Conservation (phyloP, 768 basidiomycete genomes). For the Russula abietina region DNA sequence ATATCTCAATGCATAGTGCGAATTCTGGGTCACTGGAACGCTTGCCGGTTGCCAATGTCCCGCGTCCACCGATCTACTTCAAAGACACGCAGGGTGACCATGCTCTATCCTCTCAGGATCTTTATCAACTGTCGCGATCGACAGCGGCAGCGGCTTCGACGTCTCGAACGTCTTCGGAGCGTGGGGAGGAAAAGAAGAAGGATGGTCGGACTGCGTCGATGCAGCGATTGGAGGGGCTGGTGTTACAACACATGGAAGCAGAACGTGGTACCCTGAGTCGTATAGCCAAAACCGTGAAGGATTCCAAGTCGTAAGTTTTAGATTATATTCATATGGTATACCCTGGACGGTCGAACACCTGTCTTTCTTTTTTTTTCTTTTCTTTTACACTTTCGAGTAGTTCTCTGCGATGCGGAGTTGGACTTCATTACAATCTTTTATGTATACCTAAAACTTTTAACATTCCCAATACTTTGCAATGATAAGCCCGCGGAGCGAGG, state of each 20-base stretch:
- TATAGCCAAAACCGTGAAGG: conserved; percentile 48
- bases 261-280: conserved; percentile 75
- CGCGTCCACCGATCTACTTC: conserved; percentile 21
- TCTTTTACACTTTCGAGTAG: conserved; percentile 1
- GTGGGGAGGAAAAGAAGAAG: conserved; percentile 25
- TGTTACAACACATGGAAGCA: conserved; percentile 75
- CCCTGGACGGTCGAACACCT: conserved; percentile 14
- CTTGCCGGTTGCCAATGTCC: conserved; percentile 14
- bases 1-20: conserved; percentile 1
- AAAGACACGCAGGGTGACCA: conserved; percentile 21
- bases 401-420: conserved; percentile 14
- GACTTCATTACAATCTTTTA: conserved; percentile 4
- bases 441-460: conserved; percentile 16
- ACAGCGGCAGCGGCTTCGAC: conserved; percentile 12
- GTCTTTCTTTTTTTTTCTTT: not conserved
- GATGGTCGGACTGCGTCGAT: conserved; percentile 52
- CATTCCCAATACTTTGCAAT: conserved; percentile 1
- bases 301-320: conserved; percentile 19
- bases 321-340: conserved; percentile 15
- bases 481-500: not conserved
- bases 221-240: conserved; percentile 68
- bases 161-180: conserved; percentile 7
- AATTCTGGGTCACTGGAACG: conserved; percentile 16
- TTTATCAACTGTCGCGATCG: conserved; percentile 15
- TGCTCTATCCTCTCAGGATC: conserved; percentile 18